Percentiles rank a stretch among this genome's conserved stretches.
Conservation (phyloP, 2,329 filamentous ascomycete species). For the Colletotrichum lindemuthianum region DNA sequence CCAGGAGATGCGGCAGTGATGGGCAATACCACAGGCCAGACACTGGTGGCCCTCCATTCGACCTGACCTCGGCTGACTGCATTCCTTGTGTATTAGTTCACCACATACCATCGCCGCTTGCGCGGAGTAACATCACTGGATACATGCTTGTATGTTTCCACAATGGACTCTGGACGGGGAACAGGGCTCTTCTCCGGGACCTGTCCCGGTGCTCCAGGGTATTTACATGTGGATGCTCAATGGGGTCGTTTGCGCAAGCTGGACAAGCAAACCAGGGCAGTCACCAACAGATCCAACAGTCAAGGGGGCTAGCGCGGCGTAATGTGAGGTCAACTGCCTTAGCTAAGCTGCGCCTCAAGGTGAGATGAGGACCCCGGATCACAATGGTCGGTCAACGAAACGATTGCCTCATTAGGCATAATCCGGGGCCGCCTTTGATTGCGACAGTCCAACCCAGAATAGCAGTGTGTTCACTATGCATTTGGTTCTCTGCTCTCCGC, state of each 20-base stretch:
- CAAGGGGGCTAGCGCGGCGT: background rate
- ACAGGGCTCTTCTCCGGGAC: constrained; percentile 21
- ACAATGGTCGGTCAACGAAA: constrained; percentile 26
- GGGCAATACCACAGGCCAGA: too few relatives aligned
- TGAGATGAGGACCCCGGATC: constrained; percentile 3
- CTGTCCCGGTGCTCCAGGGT: constrained; percentile 7
- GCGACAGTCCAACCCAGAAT: constrained; percentile 9
- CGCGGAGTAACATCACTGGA: too few relatives aligned
- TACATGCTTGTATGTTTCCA: background rate
- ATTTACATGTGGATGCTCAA: constrained; percentile 19
- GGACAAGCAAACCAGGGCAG: background rate
- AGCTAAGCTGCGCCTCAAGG: constrained; percentile 15
- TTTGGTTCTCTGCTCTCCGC: too few relatives aligned
- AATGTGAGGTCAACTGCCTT: constrained; percentile 12
- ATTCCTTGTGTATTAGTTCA: too few relatives aligned
- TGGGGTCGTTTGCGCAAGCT: constrained; percentile 1
- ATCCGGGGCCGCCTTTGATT: background rate
- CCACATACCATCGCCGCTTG: too few relatives aligned
- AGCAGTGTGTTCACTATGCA: background rate
- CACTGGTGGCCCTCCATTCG: too few relatives aligned
- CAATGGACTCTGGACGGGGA: background rate
- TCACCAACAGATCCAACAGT: constrained; percentile 3
- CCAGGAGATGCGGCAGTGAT: too few relatives aligned
- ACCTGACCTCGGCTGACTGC: too few relatives aligned
- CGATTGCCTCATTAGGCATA: constrained; percentile 32